Evolutionary conservation across 2,329 filamentous ascomycete species (phyloP).

Genomic region (Westerdykella aurantiaca): DNA sequence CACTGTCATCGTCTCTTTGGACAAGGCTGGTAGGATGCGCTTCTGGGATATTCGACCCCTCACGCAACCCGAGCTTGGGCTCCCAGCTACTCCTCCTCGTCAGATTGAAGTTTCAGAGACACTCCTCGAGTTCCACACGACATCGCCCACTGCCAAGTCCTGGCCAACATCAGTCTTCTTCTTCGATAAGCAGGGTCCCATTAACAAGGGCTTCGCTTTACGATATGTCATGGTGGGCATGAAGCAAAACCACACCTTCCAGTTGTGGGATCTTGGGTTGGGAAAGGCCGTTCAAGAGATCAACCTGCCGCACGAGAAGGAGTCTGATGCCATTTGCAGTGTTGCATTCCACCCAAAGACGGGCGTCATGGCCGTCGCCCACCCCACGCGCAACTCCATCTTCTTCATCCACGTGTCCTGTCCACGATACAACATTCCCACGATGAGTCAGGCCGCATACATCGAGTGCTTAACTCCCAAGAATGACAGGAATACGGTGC

Average conservation of each 20-base stretch:
- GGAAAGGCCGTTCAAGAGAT: constrained; percentile 96
- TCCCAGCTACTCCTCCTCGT: constrained; percentile 38
- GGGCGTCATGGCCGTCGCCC: constrained; percentile 89
- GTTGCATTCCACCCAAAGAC: constrained; percentile 89
- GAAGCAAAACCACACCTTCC: constrained; percentile 98
- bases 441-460: constrained; percentile 82
- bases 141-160: constrained; percentile 82
- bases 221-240: constrained; percentile 96
- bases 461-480: constrained; percentile 66
- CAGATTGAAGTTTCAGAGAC: constrained; percentile 77
- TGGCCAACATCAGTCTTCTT: constrained; percentile 96
- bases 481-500: constrained; percentile 48
- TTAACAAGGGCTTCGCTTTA: constrained; percentile 80
- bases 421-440: constrained; percentile 77
- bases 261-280: constrained; percentile 95
- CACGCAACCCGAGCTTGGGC: constrained; percentile 47
- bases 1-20: constrained; percentile 85
- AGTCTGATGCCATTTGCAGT: constrained; percentile 96
- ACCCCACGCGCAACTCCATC: constrained; percentile 93
- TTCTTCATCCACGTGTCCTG: constrained; percentile 96
- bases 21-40: constrained; percentile 92
- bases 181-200: constrained; percentile 92
- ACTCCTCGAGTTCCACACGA: constrained; percentile 79
- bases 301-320: constrained; percentile 90
- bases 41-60: constrained; percentile 96